phyloP scores from a whole-genome alignment of 768 basidiomycete genomes.

The Pluteus cervinus region DNA sequence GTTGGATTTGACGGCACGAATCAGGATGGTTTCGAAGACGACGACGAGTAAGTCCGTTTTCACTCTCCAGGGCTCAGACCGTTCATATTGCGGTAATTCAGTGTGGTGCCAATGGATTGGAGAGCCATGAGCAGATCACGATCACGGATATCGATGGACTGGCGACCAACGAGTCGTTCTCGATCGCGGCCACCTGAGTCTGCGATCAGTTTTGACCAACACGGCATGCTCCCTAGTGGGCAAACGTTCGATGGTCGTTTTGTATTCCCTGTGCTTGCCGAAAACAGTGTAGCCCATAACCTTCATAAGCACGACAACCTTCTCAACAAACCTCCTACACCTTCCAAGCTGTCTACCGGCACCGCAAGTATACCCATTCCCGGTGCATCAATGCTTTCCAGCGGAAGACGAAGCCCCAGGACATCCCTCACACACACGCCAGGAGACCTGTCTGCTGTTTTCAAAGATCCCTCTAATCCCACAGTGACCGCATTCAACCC shows the following conservation, averaged over 20 bases:
- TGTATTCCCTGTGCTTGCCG: no score
- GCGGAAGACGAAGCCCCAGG: conserved; percentile 41
- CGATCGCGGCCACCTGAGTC: conserved; percentile 69
- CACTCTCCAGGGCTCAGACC: conserved; percentile 6
- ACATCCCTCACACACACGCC: conserved; percentile 28
- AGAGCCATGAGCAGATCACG: conserved; percentile 85
- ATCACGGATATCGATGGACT: conserved; percentile 89
- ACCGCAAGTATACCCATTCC: conserved; percentile 35
- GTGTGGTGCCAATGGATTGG: conserved; percentile 85
- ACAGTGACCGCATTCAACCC: conserved; percentile 28
- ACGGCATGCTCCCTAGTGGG: conserved; percentile 20
- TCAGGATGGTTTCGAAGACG: conserved; percentile 68
- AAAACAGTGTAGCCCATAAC: no score
- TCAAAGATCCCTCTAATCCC: conserved; percentile 35
- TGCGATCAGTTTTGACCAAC: conserved; percentile 42
- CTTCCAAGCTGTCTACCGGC: no score
- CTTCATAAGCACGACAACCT: conserved; percentile 5
- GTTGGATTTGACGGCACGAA: conserved; percentile 77
- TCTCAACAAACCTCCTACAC: conserved; percentile 8
- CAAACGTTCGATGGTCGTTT: conserved; percentile 33
- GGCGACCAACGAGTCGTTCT: conserved; percentile 75
- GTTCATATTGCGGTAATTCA: conserved; percentile 25
- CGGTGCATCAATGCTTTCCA: conserved; percentile 35
- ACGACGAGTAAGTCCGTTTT: conserved; percentile 55
- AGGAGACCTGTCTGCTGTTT: conserved; percentile 40